phyloP scores from a whole-genome alignment of 2,329 filamentous ascomycete species.

The Diaporthe helianthi region DNA sequence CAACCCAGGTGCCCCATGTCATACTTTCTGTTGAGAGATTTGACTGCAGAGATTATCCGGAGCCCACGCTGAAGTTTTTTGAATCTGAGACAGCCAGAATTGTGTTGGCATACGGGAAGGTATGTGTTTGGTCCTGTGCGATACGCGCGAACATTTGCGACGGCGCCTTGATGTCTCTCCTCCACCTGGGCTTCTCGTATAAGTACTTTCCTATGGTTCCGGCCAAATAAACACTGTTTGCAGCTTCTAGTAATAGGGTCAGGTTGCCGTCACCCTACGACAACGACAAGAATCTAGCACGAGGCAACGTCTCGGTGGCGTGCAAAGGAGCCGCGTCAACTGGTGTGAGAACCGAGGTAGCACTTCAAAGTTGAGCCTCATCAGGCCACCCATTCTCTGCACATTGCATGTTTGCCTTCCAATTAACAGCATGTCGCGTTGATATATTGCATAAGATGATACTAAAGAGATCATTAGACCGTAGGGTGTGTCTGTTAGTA shows the following conservation, averaged over 20 bases:
- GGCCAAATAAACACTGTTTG: neutral
- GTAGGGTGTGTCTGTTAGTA: no score
- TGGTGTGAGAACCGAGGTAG: neutral
- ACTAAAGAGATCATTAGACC: no score
- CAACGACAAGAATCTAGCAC: conserved; percentile 1
- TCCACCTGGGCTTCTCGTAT: no score
- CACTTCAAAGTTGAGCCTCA: no score
- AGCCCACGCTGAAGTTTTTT: no score
- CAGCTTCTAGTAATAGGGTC: neutral
- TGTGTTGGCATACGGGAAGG: no score
- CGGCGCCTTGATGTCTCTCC: neutral
- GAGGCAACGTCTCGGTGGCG: neutral
- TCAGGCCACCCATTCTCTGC: neutral
- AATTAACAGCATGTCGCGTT: neutral
- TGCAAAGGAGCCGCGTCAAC: neutral
- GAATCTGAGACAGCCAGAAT: no score
- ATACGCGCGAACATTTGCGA: neutral
- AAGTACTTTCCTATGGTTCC: no score
- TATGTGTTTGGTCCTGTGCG: neutral
- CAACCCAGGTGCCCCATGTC: no score
- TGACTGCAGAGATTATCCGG: no score
- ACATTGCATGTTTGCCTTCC: neutral
- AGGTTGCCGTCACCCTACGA: neutral
- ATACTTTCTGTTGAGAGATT: no score
- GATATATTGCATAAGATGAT: neutral